Conservation (phyloP, 169 alveolate genomes). For the Plasmodium gonderi region DNA sequence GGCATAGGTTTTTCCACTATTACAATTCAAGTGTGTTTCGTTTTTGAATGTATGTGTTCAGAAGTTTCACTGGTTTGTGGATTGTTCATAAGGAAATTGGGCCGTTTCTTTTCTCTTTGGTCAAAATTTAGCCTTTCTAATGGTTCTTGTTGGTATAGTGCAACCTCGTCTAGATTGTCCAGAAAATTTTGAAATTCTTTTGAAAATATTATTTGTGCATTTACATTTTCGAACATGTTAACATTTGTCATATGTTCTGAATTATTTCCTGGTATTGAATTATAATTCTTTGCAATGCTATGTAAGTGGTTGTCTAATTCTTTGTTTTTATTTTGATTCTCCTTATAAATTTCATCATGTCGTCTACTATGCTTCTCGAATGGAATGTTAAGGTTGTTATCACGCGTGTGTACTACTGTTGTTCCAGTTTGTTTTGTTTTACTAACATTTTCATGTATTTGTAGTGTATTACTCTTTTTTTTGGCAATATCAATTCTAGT, state of each 20-base stretch:
- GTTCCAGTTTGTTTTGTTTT: neutral
- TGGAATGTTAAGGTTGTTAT: neutral
- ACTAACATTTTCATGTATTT: neutral
- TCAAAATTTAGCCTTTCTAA: neutral
- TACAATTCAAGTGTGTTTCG: too few relatives aligned
- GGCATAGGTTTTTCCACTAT: too few relatives aligned
- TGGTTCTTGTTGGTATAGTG: neutral
- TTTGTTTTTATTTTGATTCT: neutral
- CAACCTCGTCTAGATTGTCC: slow-evolving; percentile 47
- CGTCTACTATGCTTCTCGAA: neutral
- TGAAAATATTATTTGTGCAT: slow-evolving; percentile 43
- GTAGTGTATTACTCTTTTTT: neutral
- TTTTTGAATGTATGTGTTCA: neutral
- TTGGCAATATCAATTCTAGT: neutral
- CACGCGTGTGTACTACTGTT: neutral
- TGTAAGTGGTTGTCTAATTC: neutral
- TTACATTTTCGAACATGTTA: slow-evolving; percentile 4
- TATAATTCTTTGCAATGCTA: slow-evolving; percentile 3
- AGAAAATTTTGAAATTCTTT: slow-evolving; percentile 61
- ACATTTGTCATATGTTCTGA: neutral
- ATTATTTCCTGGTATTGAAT: neutral
- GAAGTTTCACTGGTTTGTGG: neutral
- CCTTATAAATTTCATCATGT: neutral
- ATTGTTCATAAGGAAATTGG: slow-evolving; percentile 6
- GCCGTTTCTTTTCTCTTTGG: slow-evolving; percentile 33